These are phyloP conservation scores for Entrophospora sp. DNA, from an alignment of 192 early-diverging fungal genomes.

Conservation along the genomic window DNA sequence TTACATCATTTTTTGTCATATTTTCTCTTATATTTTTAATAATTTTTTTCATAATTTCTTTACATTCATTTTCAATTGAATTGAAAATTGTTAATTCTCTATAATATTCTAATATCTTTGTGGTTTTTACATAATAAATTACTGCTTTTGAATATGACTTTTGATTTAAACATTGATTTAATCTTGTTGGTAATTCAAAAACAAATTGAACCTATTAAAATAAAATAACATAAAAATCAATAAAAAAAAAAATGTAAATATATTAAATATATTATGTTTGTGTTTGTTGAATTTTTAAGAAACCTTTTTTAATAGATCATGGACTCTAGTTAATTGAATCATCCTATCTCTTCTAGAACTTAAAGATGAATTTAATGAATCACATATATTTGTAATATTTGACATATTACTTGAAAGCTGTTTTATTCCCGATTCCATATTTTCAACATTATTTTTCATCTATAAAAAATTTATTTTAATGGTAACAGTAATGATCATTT, in stretches of 20 bases:
- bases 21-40: constrained; percentile 47
- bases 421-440: constrained; percentile 79
- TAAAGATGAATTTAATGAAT: constrained; percentile 51
- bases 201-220: constrained; percentile 68
- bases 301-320: constrained; percentile 63
- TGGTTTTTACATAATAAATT: constrained; percentile 59
- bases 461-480: no score
- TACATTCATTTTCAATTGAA: constrained; percentile 73
- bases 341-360: constrained; percentile 62
- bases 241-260: neutral
- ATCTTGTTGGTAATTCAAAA: constrained; percentile 72
- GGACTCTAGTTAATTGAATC: constrained; percentile 59
- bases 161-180: constrained; percentile 50
- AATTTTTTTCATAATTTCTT: constrained; percentile 66
- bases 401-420: constrained; percentile 58
- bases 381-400: constrained; percentile 29
- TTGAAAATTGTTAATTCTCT: constrained; percentile 65
- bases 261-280: no score
- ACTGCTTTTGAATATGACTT: constrained; percentile 68
- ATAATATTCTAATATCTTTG: constrained; percentile 69
- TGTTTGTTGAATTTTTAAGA: neutral
- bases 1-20: constrained; percentile 34
- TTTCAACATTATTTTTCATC: constrained; percentile 81
- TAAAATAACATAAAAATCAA: neutral
- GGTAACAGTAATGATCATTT: no score